Evolutionary conservation across 164 flowering plant genomes (phyloP), one percentile per base, ranked within the genome.

Genomic region (Magnolia officinalis): DNA sequence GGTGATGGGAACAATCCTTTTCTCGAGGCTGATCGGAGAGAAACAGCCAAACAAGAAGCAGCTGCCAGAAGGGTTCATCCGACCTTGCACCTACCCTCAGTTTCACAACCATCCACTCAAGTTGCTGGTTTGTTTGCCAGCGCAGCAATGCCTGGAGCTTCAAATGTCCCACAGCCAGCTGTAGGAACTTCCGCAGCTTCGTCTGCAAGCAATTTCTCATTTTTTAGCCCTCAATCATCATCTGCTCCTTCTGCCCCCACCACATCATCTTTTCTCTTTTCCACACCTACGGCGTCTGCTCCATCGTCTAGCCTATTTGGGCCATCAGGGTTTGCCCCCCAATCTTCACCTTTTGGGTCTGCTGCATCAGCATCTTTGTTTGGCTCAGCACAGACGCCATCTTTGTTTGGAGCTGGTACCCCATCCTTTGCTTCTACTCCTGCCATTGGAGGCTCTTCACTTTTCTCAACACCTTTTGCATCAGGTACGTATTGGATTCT

Each of bases 51-150:
- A 84, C 91, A 84, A 79, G 98, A 94, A 85, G 99, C 94, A 73
- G 98, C 98, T 74, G 93, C 98, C 45, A 87, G 87, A 81, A 87
- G 98, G 83, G 96, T 89, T 20, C 99, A 96, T 81, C 98, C 98
- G 72, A 94, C 98, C 55, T 81, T 90, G 79, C 96, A 96, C 84
- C 81, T 96, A 71, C 96, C 92, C 37, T 83, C 91, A 24, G 69
- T 71, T 76, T 67, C 92, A 51, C 97, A 90, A 72, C 91, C 92
- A 74, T 80, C 96, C 50, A 83, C 92, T 73, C 98, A 92, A 80
- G 92, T 79, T 85, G 85, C 90, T 74, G 95, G 95, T 65, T 80
- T 85, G 76, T 79, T 89, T 78, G 79, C 97, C 23, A 86, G 86
- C 84, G 83, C 94, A 50, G 87, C 88, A 49, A 74, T 83, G 71